phyloP scores from a whole-genome alignment of 345 rosid species.

The Acer campestre region DNA sequence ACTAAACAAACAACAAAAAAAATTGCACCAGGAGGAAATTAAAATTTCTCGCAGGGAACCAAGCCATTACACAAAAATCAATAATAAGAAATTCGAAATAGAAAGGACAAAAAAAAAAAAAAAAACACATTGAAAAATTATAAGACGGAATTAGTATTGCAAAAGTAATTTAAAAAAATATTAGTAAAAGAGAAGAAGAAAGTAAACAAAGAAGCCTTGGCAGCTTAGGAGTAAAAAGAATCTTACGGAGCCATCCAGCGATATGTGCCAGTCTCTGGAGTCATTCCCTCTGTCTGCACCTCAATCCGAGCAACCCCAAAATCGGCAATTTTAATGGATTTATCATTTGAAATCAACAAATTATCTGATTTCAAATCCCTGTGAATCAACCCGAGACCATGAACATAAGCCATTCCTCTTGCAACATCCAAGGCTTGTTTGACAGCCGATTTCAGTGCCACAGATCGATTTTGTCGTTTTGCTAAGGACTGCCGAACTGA shows the following conservation, averaged over 20 bases:
- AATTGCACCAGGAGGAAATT: not conserved
- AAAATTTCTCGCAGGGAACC: not conserved
- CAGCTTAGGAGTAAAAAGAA: not conserved
- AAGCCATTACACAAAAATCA: not conserved
- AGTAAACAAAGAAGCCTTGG: no score
- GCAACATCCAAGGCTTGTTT: conserved; percentile 54
- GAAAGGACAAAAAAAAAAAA: not conserved
- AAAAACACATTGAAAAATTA: not conserved
- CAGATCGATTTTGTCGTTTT: conserved; percentile 35
- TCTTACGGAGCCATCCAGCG: conserved; percentile 66
- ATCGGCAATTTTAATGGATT: conserved; percentile 53
- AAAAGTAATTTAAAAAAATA: not conserved
- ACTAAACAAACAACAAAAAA: not conserved
- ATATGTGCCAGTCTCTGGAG: conserved; percentile 53
- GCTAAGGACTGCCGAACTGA: conserved; percentile 44
- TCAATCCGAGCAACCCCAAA: conserved; percentile 53
- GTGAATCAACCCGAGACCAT: conserved; percentile 40
- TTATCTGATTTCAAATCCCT: conserved; percentile 52
- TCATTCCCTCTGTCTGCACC: conserved; percentile 55
- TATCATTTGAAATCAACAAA: conserved; percentile 39
- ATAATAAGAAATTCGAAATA: not conserved
- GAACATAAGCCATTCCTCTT: conserved; percentile 50
- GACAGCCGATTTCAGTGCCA: conserved; percentile 45
- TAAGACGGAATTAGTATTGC: not conserved
- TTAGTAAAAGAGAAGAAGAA: no score